Conservation (phyloP, 805 yeast genomes). For the Yarrowia divulgata region DNA sequence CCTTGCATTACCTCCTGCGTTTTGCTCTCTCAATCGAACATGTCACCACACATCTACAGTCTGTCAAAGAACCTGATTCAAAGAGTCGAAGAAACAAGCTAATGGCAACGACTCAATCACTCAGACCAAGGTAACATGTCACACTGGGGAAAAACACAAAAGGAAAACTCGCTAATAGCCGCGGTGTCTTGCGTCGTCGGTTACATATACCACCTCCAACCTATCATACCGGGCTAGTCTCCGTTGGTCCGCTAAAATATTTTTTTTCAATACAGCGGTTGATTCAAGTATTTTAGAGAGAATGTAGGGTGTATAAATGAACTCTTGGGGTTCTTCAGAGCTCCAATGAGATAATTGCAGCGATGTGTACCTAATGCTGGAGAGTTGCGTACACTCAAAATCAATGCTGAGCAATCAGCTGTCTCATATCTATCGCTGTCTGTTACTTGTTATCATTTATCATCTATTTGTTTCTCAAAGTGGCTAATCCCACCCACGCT, state of each 20-base stretch:
- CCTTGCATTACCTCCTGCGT: no score
- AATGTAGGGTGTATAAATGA: no score
- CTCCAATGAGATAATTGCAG: no score
- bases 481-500: not conserved
- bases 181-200: conserved; percentile 24
- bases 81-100: no score
- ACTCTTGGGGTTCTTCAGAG: no score
- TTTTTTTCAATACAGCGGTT: not conserved
- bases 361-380: no score
- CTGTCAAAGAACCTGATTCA: no score
- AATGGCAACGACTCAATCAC: not conserved
- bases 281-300: no score
- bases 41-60: no score
- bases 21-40: no score
- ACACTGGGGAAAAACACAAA: conserved; percentile 4
- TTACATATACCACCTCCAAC: conserved; percentile 7
- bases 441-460: not conserved
- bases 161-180: conserved; percentile 22
- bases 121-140: not conserved
- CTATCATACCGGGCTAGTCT: conserved; percentile 1
- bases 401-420: not conserved
- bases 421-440: not conserved
- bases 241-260: not conserved
- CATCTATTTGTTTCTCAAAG: conserved; percentile 1
- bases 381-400: not conserved